Base-by-base conservation (phyloP, 1,284 basidiomycete genomes). In the Tetrapyrgos nigripes region DNA sequence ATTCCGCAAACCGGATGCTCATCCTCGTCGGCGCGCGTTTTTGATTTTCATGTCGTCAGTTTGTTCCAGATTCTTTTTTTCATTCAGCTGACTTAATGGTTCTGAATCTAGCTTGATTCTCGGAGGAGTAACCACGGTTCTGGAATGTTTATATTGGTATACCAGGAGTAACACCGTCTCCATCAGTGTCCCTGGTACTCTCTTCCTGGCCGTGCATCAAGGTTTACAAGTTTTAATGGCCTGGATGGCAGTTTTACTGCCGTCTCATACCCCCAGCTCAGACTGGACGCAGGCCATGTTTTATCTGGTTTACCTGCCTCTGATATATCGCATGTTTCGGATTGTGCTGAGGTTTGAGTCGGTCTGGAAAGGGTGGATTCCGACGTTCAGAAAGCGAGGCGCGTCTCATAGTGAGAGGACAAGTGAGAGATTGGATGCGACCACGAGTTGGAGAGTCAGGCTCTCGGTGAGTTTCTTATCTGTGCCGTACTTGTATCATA, bases 121-220 rank as follows among this genome's bases (percentile, higher is more conserved):
- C 8, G 31, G 31, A 33, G 31, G 9, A 14, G 8, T 33, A 33
- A 14, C 31, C 9, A 8, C 31, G 9, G 13, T 60, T 23, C 59
- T 74, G 1, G 58, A 67, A 10, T 37, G 65, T 24, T 53, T 65
- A 19, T 74, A 75, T 50, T 75, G 72, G 71, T 72, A 63, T 35
- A 67, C 71, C 1, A 65, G 69, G n/a, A 67, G 50, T 24, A 67
- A 68, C 3, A 73, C 69, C 0, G 64, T 66, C 9, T 66, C 66
- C 3, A 69, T 74, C 43, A 70, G 69, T 11, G 63, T 64, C 1
- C 37, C 59, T 1, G 73, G 71, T 14, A 70, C 65, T 1, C 29
- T 33, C 8, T 14, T 62, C 11, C 53, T 72, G 3, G 23, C 66
- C 0, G 64, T 61, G 14, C 28, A 49, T 1, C 53, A 59, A 27